phyloP scores from a whole-genome alignment of 1,284 basidiomycete species.

The Leccinum cinnamomeum region DNA sequence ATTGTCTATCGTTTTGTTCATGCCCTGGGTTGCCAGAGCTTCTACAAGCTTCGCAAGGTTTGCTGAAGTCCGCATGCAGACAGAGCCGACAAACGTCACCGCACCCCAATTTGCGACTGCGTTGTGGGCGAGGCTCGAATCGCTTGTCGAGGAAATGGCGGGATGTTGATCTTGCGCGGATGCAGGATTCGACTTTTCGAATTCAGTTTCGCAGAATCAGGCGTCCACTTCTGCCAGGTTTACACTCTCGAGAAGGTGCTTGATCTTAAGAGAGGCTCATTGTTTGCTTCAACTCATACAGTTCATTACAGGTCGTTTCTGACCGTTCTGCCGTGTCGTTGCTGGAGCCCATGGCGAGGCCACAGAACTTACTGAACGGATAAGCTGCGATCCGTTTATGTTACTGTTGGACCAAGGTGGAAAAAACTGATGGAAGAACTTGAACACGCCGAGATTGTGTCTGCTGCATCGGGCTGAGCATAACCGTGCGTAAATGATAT shows the following conservation, averaged over 20 bases:
- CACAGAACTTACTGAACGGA: slow-evolving; percentile 75
- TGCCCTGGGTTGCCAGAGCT: slow-evolving; percentile 22
- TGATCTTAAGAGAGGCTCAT: slow-evolving; percentile 67
- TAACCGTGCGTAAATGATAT: slow-evolving; percentile 50
- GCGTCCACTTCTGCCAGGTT: slow-evolving; percentile 50
- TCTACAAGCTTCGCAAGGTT: slow-evolving; percentile 36
- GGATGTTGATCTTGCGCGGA: slow-evolving; percentile 77
- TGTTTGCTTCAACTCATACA: not conserved
- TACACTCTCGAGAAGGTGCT: slow-evolving; percentile 95
- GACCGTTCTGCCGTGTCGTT: slow-evolving; percentile 80
- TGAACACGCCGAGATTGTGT: slow-evolving; percentile 69
- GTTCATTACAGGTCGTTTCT: slow-evolving; percentile 54
- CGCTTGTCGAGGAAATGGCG: slow-evolving; percentile 85
- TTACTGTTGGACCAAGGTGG: slow-evolving; percentile 72
- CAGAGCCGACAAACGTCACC: slow-evolving; percentile 81
- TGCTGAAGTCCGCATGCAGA: slow-evolving; percentile 74
- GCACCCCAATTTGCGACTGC: slow-evolving; percentile 80
- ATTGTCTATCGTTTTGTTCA: not conserved
- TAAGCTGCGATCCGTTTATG: slow-evolving; percentile 75
- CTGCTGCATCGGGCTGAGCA: slow-evolving; percentile 54
- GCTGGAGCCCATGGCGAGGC: slow-evolving; percentile 73
- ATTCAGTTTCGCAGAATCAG: not conserved
- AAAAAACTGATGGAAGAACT: slow-evolving; percentile 52
- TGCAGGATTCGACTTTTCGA: slow-evolving; percentile 39
- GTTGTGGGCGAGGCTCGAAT: slow-evolving; percentile 82